Evolutionary conservation across 805 yeast species (phyloP), one percentile per base, ranked within the genome.

Genomic region (Lachancea sp.): DNA sequence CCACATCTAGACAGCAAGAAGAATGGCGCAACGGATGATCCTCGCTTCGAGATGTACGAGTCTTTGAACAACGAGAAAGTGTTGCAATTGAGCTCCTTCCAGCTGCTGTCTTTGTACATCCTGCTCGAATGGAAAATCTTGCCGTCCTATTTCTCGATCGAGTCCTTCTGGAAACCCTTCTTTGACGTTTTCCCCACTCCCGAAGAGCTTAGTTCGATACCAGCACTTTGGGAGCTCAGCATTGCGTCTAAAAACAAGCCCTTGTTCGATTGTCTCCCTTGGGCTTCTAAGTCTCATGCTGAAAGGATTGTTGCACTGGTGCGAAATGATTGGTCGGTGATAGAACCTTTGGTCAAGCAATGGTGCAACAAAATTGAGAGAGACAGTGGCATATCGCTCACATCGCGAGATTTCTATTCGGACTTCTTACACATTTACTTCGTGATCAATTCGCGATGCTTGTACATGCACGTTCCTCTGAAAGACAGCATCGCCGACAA

Each of bases 371-470:
- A 44, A 7, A 50, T 52, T 34, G 27, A 30, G 8, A 22, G 8
- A 1, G 38, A 30, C 13, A 15, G 12, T 10, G 18, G 16, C 8
- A 12, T 8, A 2, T 11, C 25, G 1, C 4, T 45, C 1, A 27
- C 29, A 13, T 9, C 12, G 11, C 42, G 45, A 5, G 46, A 41
- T 1, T 42, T 52, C 18, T 55, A 48, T 37, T 52, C 58, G 3
- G 53, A 57, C 3, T 82, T 74, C 52, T 55, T 81, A 10, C 79
- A 87, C 77, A 78, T 85, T 0, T 91, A 96, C 95, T 72, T 85
- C 55, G 81, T 91, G 56, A 85, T 90, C 46, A 91, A 93, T 60
- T 83, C 97, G 1, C 81, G 99, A 66, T 91, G 98, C 61, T 69
- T 91, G 5, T 90, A 88, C 60, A 81, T 82, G 81, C 73, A 75